phyloP scores from a whole-genome alignment of 2,329 filamentous ascomycete species.

The Penicillium thymicola region DNA sequence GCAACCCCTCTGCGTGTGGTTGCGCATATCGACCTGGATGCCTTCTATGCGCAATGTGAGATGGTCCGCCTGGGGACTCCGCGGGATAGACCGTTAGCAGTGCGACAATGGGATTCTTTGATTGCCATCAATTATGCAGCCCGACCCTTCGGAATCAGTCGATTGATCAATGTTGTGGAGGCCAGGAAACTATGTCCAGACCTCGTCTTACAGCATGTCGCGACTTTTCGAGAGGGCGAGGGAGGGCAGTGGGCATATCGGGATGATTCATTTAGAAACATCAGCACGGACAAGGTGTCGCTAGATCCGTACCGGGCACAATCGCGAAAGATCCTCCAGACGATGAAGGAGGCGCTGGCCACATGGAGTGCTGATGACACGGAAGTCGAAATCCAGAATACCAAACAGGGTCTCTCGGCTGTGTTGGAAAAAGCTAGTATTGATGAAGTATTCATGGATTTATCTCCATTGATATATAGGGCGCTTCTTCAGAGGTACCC shows the following conservation, averaged over 20 bases:
- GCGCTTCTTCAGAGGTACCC: conserved; percentile 73
- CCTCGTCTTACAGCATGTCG: conserved; percentile 85
- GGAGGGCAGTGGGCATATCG: conserved; percentile 83
- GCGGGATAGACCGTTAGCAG: conserved; percentile 77
- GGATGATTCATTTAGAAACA: conserved; percentile 72
- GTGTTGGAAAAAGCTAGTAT: conserved; percentile 90
- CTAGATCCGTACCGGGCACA: conserved; percentile 87
- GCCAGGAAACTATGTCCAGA: conserved; percentile 83
- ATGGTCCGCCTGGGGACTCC: conserved; percentile 76
- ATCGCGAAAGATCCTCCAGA: conserved; percentile 74
- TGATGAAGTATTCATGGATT: conserved; percentile 91
- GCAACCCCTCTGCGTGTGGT: conserved; percentile 80
- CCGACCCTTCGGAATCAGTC: conserved; percentile 71
- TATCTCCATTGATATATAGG: conserved; percentile 78
- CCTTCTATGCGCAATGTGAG: conserved; percentile 96
- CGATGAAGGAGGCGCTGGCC: conserved; percentile 72
- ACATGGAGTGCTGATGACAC: conserved; percentile 28
- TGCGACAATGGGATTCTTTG: conserved; percentile 92
- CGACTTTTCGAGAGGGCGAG: conserved; percentile 90
- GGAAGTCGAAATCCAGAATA: conserved; percentile 15
- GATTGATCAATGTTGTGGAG: conserved; percentile 75
- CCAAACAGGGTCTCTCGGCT: conserved; percentile 34
- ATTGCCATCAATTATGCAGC: conserved; percentile 97
- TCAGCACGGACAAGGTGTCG: conserved; percentile 87
- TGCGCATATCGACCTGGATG: conserved; percentile 91